A percentile compares a stretch with the other conserved stretches of the same genome.
Conservation (phyloP, 31 red algal species). For the Odonthalia washingtoniensis region DNA sequence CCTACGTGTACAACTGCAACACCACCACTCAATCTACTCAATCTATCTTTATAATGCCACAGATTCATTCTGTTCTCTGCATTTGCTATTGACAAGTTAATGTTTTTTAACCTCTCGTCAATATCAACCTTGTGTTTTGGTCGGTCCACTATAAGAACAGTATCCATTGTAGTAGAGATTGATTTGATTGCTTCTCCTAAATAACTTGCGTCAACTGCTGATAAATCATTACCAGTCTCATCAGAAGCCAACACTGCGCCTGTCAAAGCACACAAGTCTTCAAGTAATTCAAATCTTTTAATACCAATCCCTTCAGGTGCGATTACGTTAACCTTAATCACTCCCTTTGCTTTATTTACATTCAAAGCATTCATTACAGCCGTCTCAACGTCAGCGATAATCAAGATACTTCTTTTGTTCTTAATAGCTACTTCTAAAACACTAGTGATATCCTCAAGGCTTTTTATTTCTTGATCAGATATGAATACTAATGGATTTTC, state of each 20-base stretch:
- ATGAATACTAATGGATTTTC: conserved; percentile 59
- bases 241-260: conserved; percentile 53
- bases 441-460: conserved; percentile 51
- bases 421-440: conserved; percentile 58
- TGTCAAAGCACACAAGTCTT: conserved; percentile 73
- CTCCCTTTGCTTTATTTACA: conserved; percentile 60
- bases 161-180: conserved; percentile 54
- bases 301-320: conserved; percentile 77
- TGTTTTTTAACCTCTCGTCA: conserved; percentile 59
- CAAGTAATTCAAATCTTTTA: conserved; percentile 63
- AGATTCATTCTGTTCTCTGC: conserved; percentile 49
- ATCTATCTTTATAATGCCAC: conserved; percentile 76
- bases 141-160: conserved; percentile 50
- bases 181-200: conserved; percentile 65
- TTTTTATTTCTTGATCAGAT: conserved; percentile 59
- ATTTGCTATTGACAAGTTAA: conserved; percentile 64
- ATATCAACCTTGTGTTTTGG: conserved; percentile 52
- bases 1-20: conserved; percentile 84
- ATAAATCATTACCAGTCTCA: conserved; percentile 52
- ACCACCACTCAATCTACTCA: conserved; percentile 75
- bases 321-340: conserved; percentile 55
- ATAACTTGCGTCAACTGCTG: conserved; percentile 45
- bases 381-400: conserved; percentile 66
- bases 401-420: conserved; percentile 51
- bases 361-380: conserved; percentile 65